Base-by-base conservation (phyloP, 495 filamentous ascomycete species). In the Hyaloscypha finlandica region DNA sequence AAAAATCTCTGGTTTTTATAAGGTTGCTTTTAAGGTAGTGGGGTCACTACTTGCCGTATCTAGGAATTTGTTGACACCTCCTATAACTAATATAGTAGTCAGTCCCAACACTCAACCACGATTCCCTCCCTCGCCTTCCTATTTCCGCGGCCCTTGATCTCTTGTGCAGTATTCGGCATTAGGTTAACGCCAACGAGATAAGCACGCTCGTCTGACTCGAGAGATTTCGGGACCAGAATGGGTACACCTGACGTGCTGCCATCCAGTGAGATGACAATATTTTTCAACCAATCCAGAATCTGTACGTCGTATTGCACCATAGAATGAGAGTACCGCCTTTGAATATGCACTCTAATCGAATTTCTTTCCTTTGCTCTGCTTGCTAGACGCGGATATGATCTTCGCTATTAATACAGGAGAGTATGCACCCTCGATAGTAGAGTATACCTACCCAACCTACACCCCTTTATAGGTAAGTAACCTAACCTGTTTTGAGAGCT, bases 111-210 rank as follows among this genome's bases (percentile, higher is more conserved):
- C n/a, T n/a, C n/a, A n/a, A n/a, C n/a, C n/a, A n/a, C n/a, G n/a
- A n/a, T n/a, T n/a, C n/a, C n/a, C n/a, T n/a, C n/a, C n/a, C n/a
- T n/a, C n/a, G n/a, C n/a, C n/a, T n/a, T n/a, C n/a, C n/a, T n/a
- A n/a, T n/a, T n/a, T n/a, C n/a, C n/a, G n/a, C n/a, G n/a, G n/a
- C n/a, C n/a, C n/a, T n/a, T n/a, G n/a, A n/a, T n/a, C n/a, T n/a
- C n/a, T n/a, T n/a, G n/a, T n/a, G n/a, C n/a, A n/a, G n/a, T n/a
- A n/a, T n/a, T n/a, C n/a, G n/a, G n/a, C n/a, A n/a, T n/a, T n/a
- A n/a, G n/a, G n/a, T n/a, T n/a, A 59, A 66, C 64, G 64, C 64
- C 64, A 22, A 66, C 60, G 14, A 66, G 54, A 66, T 66, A 60
- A 2, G 64, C 53, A 31, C 60, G 53, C 55, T 60, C 54, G 16